Base-by-base conservation (phyloP, 345 rosid genomes). In the Citrus unshiu region DNA sequence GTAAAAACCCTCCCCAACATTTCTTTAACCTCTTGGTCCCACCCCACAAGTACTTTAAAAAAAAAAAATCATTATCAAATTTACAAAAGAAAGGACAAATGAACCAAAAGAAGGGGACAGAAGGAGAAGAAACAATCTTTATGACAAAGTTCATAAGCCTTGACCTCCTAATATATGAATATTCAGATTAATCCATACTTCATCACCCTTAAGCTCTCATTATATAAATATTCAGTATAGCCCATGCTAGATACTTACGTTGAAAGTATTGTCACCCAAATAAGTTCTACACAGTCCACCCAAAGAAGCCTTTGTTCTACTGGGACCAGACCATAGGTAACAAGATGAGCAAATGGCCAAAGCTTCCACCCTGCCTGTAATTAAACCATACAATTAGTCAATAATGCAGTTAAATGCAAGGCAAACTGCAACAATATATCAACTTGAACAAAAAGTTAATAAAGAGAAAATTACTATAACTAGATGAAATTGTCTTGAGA, bases 321-420 rank as follows among this genome's bases (percentile, higher is more conserved):
- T 19, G 99, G 99, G n/a, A 96, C 63, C 81, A 89, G 79, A 73
- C 99, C 99, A 51, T 96, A 92, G 21, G 99, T 96, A 73, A 94
- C 78, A 79, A 95, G 90, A 90, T 96, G 98, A 73, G 99, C 99
- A 79, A 94, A 96, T 37, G 99, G 99, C 99, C 99, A 96, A 60
- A 96, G 95, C 81, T 96, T 96, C 99, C 99, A 94, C 12, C 99
- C 99, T 6, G 99, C 99, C 99, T 96, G 90, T 79, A 78, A 43
- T 56, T 8, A 74, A 63, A 84, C 60, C 81, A 73, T 40, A 27
- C 49, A 74, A 75, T 9, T 7, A 39, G 43, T 39, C 43, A 7
- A 39, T 18, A 72, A 70, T 25, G 69, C 13, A 49, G 57, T 80
- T 49, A n/a, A 81, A 56, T 62, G 70, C 70, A 51, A 60, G 68